Evolutionary conservation across 2,329 filamentous ascomycete species (phyloP).

Genomic region (Neopestalotiopsis sp.): DNA sequence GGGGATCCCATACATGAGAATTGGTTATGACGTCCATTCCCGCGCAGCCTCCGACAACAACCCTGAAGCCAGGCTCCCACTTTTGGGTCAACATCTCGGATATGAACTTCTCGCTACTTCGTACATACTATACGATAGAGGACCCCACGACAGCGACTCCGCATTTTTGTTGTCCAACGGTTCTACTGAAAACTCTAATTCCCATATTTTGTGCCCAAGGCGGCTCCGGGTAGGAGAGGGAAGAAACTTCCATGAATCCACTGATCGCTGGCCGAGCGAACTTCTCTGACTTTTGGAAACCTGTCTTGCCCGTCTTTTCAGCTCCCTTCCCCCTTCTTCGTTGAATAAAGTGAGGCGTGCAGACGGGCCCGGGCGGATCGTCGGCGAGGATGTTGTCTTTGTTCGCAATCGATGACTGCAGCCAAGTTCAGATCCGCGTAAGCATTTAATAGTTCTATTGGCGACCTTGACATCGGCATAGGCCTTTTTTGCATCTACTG

Average conservation of each 20-base stretch:
- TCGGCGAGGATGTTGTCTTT: not conserved
- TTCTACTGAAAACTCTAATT: not conserved
- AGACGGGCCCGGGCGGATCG: not conserved
- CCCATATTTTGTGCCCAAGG: not conserved
- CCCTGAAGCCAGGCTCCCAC: conserved; percentile 5
- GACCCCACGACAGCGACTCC: not conserved
- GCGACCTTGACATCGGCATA: not conserved
- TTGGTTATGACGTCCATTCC: conserved; percentile 1
- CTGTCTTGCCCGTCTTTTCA: not conserved
- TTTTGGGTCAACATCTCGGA: not conserved
- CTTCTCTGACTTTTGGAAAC: not conserved
- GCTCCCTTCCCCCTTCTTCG: not conserved
- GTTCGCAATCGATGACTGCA: conserved; percentile 6
- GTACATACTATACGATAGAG: not conserved
- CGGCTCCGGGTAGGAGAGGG: not conserved
- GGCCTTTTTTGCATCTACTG: not conserved
- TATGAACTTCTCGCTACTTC: not conserved
- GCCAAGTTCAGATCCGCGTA: conserved; percentile 7
- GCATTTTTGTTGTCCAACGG: not conserved
- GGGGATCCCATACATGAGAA: not conserved
- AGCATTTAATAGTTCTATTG: not conserved
- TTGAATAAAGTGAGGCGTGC: not conserved
- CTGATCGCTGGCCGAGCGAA: not conserved
- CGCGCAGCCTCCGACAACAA: conserved; percentile 3
- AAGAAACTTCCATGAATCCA: not conserved